Evolutionary conservation across 2,329 filamentous ascomycete species (phyloP).

Genomic region (Epichloe sp.): DNA sequence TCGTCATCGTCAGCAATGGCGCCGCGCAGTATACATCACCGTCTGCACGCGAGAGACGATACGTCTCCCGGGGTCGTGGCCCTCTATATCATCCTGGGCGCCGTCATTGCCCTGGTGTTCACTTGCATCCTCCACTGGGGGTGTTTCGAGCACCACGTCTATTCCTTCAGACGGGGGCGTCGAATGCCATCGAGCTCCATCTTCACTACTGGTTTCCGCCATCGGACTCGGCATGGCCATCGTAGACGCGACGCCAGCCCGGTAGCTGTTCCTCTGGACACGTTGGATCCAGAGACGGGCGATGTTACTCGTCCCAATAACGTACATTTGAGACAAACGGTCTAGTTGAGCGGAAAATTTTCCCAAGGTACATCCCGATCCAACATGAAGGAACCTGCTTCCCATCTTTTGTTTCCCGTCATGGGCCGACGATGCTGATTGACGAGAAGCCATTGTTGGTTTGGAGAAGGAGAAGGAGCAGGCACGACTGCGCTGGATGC

Average conservation of each 20-base stretch:
- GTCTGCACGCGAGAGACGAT: background rate
- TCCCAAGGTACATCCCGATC: too few relatives aligned
- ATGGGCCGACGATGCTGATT: too few relatives aligned
- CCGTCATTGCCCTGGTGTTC: background rate
- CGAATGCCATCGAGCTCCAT: background rate
- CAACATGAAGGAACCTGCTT: too few relatives aligned
- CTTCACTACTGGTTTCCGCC: background rate
- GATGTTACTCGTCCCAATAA: background rate
- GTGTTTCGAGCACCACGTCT: background rate
- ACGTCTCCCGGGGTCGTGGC: background rate
- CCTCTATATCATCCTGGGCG: background rate
- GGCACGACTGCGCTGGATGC: too few relatives aligned
- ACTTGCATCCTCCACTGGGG: constrained; percentile 1
- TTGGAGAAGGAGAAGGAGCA: too few relatives aligned
- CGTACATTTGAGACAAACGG: background rate
- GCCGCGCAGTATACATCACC: background rate
- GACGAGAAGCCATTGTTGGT: too few relatives aligned
- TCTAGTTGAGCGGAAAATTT: too few relatives aligned
- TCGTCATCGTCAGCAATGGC: background rate
- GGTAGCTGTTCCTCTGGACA: background rate
- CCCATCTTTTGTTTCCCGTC: too few relatives aligned
- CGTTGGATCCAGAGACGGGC: background rate
- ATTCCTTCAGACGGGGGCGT: background rate
- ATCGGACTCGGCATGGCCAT: background rate
- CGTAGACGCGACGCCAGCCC: background rate